A percentile compares a stretch with the other conserved stretches of the same genome.
Evolutionary conservation across 768 basidiomycete genomes (phyloP).

Genomic region (Rubroboletus pulcherrimus): DNA sequence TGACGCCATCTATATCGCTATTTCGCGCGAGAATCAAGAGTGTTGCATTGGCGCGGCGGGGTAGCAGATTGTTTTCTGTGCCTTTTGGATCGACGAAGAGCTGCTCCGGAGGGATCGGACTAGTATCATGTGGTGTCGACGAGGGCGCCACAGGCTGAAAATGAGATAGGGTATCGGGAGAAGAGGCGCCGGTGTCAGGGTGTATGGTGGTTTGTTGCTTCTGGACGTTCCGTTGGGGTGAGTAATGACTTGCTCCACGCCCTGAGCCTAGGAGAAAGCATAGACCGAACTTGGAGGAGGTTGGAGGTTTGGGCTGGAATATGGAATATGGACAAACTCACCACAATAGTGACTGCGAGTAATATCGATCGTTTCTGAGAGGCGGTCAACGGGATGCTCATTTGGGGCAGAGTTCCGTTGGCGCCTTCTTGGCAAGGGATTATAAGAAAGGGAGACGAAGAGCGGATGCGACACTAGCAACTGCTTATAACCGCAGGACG

Average conservation of each 20-base stretch:
- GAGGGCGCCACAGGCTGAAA: background rate
- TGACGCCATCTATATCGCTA: slow-evolving; percentile 41
- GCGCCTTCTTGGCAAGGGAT: background rate
- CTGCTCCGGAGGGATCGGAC: slow-evolving; percentile 1
- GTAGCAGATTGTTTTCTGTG: background rate
- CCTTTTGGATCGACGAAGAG: background rate
- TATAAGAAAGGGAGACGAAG: background rate
- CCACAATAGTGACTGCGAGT: slow-evolving; percentile 23
- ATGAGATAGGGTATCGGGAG: background rate
- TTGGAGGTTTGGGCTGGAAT: background rate
- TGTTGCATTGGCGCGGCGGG: slow-evolving; percentile 51
- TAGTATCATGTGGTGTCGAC: background rate
- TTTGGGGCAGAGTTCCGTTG: background rate
- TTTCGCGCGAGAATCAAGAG: slow-evolving; percentile 55
- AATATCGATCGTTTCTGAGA: slow-evolving; percentile 31
- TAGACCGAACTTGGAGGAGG: slow-evolving; percentile 13
- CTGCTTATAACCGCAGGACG: background rate
- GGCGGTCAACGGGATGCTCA: slow-evolving; percentile 25
- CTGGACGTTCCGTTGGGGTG: slow-evolving; percentile 1
- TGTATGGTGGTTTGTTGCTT: background rate
- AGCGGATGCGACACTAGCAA: background rate
- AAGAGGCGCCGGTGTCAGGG: background rate
- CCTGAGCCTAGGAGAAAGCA: slow-evolving; percentile 23
- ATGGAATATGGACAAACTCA: slow-evolving; percentile 4
- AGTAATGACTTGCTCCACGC: background rate